These are phyloP conservation scores for Arthroderma sp. DNA, from an alignment of 2,329 filamentous ascomycete genomes.

Conservation along the genomic window DNA sequence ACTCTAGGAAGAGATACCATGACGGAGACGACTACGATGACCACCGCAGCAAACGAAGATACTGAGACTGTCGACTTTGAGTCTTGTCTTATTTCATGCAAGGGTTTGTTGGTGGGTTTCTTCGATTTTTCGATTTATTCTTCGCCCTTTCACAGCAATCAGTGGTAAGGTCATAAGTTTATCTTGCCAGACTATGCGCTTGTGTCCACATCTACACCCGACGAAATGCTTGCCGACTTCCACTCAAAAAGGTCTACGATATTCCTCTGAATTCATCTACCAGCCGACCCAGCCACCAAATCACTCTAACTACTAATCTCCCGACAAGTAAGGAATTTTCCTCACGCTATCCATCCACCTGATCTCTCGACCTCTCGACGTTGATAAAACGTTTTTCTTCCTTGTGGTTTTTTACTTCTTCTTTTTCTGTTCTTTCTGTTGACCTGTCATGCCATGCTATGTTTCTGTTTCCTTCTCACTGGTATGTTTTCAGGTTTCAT, in stretches of 20 bases:
- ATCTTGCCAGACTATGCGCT: too few species aligned
- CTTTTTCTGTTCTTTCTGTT: conserved; percentile 13
- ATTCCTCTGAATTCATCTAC: too few species aligned
- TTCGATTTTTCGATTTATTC: conserved; percentile 17
- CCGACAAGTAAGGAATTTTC: not conserved
- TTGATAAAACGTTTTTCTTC: not conserved
- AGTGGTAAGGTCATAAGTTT: conserved; percentile 23
- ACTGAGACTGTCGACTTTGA: conserved; percentile 28
- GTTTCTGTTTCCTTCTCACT: conserved; percentile 21
- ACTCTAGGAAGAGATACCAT: conserved; percentile 53
- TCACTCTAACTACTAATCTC: not conserved
- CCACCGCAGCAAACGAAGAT: conserved; percentile 46
- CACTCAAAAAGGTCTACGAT: too few species aligned
- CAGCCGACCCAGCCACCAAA: too few species aligned
- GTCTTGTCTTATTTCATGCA: conserved; percentile 10
- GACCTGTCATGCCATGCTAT: conserved; percentile 6
- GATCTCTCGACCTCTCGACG: not conserved
- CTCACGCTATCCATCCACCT: not conserved
- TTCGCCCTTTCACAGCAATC: conserved; percentile 15
- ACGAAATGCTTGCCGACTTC: too few species aligned
- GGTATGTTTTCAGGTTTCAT: conserved; percentile 16
- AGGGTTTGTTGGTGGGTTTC: conserved; percentile 34
- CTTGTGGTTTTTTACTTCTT: conserved; percentile 7
- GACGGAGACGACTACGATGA: conserved; percentile 75
- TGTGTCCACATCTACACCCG: too few species aligned